A percentile compares a stretch with the other conserved stretches of the same genome.
These are phyloP conservation scores for Collybiopsis luxurians DNA, from an alignment of 768 basidiomycete species.

Conservation along the genomic window DNA sequence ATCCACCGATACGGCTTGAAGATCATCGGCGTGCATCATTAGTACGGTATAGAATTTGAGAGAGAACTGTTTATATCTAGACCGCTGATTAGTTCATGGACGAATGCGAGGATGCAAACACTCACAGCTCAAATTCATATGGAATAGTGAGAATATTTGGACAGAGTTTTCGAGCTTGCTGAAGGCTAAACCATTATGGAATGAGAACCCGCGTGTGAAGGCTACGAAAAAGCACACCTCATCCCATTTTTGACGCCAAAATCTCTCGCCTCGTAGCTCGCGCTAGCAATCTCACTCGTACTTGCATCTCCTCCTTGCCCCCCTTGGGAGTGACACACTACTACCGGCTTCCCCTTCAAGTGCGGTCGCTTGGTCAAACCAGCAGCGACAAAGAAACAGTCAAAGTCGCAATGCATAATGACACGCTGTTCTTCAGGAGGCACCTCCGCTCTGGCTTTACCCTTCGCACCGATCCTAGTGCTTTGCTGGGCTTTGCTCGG, in stretches of 20 bases:
- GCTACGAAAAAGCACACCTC: constrained; percentile 53
- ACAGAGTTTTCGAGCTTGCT: constrained; percentile 77
- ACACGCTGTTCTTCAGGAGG: constrained; percentile 51
- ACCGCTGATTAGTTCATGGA: neutral
- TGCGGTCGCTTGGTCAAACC: constrained; percentile 79
- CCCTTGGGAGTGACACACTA: constrained; percentile 94
- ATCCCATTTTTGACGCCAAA: constrained; percentile 93
- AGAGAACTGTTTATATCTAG: constrained; percentile 81
- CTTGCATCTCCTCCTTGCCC: constrained; percentile 67
- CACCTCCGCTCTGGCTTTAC: constrained; percentile 42
- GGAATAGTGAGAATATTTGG: constrained; percentile 74
- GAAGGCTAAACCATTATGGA: constrained; percentile 65
- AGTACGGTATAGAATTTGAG: constrained; percentile 91
- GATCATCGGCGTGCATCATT: constrained; percentile 84
- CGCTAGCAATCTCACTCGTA: constrained; percentile 93
- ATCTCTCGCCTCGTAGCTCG: constrained; percentile 88
- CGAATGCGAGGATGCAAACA: constrained; percentile 7
- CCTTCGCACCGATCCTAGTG: constrained; percentile 49
- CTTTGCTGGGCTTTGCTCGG: constrained; percentile 30
- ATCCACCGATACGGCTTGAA: constrained; percentile 95
- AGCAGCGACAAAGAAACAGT: constrained; percentile 96
- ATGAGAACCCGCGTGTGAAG: too few relatives aligned
- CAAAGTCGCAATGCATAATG: constrained; percentile 94
- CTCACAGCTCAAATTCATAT: constrained; percentile 88
- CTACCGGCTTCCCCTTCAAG: constrained; percentile 82